phyloP scores from a whole-genome alignment of 2,329 filamentous ascomycete species.

The Tolypocladium pustulatum region DNA sequence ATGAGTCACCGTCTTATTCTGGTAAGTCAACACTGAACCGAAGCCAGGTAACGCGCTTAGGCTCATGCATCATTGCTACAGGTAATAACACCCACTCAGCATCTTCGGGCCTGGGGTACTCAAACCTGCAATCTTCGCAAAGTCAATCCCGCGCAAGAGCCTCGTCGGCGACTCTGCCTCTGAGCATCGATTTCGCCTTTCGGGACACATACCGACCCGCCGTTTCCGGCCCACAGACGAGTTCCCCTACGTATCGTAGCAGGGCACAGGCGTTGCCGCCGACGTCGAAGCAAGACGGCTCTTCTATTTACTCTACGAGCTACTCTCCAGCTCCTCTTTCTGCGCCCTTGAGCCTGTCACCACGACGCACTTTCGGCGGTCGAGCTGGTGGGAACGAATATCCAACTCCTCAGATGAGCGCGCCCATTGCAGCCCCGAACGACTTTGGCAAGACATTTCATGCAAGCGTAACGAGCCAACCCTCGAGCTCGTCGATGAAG shows the following conservation, averaged over 20 bases:
- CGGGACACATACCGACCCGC: conserved; percentile 24
- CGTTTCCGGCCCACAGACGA: conserved; percentile 3
- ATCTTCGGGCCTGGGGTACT: conserved; percentile 34
- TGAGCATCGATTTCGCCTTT: conserved; percentile 29
- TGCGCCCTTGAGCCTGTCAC: conserved; percentile 41
- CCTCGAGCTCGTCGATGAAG: conserved; percentile 31
- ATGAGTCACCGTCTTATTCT: conserved; percentile 42
- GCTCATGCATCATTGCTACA: not conserved
- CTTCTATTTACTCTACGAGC: conserved; percentile 35
- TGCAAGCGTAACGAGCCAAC: conserved; percentile 25
- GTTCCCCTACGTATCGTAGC: not conserved
- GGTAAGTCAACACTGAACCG: conserved; percentile 25
- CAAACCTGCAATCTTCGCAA: conserved; percentile 25
- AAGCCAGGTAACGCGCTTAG: not conserved
- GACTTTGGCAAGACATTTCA: conserved; percentile 42
- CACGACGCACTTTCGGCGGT: conserved; percentile 11
- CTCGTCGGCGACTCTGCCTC: conserved; percentile 35
- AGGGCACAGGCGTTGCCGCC: conserved; percentile 7
- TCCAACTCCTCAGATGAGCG: conserved; percentile 42
- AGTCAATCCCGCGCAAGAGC: conserved; percentile 37
- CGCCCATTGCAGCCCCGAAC: conserved; percentile 40
- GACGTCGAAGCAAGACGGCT: conserved; percentile 29
- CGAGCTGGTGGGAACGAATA: conserved; percentile 32
- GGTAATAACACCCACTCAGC: conserved; percentile 2
- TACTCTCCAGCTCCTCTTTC: conserved; percentile 44